Evolutionary conservation across 1,139 yeast species (phyloP), one percentile per base, ranked within the genome.

Genomic region (Arxiozyma heterogenica): DNA sequence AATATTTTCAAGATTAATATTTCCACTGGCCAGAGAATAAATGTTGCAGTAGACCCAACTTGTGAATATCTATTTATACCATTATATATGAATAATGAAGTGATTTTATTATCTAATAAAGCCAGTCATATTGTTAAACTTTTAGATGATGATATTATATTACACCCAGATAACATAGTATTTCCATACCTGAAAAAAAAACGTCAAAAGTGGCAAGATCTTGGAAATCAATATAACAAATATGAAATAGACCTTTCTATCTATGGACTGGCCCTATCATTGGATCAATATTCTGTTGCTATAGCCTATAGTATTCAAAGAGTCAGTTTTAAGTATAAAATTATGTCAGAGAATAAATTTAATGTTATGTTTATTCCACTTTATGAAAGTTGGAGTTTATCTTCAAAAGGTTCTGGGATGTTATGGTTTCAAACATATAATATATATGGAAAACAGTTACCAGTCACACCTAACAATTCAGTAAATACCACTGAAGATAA

Each of bases 381-480:
- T 38, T 54, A 57, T 46, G 59, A 61, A 7, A 51, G 57, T 23
- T 69, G 72, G 68, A 41, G 51, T 11, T 51, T 60, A 9, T 54
- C 62, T 2, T 59, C 60, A 7, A 55, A 62, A 1, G 64, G 73
- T 1, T 50, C 61, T 30, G 71, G 71, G 1, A 54, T 72, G 41
- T 71, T 74, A 2, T 62, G 69, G 60, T 72, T 66, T 52, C 75
- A 72, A 55, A 68, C 68, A 30, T 71, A 62, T 50, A 65, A 64
- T 25, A 60, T 72, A 1, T 65, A 71, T 22, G 63, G 64, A 4
- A 51, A 59, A 38, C 45, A 47, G 17, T 51, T 62, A 8, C 66
- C 69, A 8, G 27, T 34, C 21, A 43, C 38, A 4, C 21, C 44
- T 46, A 17, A 42, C 11, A 27, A 25, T 47, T 15, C 30, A 21